Percentiles rank a stretch among this genome's conserved stretches.
Conservation (phyloP, 176 grass and related monocot species). For the Chloris gayana region DNA sequence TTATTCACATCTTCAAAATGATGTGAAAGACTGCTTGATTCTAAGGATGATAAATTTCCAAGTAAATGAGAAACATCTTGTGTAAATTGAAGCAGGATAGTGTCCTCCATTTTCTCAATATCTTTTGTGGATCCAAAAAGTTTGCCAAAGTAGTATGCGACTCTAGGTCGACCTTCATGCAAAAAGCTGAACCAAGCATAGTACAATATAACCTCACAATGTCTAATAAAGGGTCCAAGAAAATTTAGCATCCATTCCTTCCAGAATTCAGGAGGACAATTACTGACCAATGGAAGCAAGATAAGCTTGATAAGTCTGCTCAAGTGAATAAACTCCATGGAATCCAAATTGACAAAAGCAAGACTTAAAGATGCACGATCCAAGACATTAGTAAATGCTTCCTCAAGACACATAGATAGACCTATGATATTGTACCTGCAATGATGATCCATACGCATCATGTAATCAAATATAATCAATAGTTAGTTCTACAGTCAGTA, state of each 20-base stretch:
- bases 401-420: conserved; percentile 50
- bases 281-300: conserved; percentile 50
- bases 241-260: conserved; percentile 48
- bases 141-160: conserved; percentile 61
- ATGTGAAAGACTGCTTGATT: conserved; percentile 39
- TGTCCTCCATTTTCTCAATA: conserved; percentile 58
- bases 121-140: conserved; percentile 56
- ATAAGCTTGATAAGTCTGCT: conserved; percentile 56
- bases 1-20: conserved; percentile 47
- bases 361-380: conserved; percentile 46
- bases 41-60: conserved; percentile 42
- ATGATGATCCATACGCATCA: conserved; percentile 8
- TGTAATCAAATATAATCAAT: too few species aligned
- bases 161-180: conserved; percentile 39
- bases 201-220: conserved; percentile 58
- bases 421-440: conserved; percentile 68
- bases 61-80: conserved; percentile 61
- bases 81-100: conserved; percentile 66
- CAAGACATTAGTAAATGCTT: conserved; percentile 42
- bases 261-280: conserved; percentile 53
- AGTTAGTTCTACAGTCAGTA: neutral
- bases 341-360: conserved; percentile 48
- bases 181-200: conserved; percentile 58
- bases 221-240: conserved; percentile 53
- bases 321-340: conserved; percentile 62